These are phyloP conservation scores for Russula foetens DNA, from an alignment of 768 basidiomycete genomes.

Conservation along the genomic window DNA sequence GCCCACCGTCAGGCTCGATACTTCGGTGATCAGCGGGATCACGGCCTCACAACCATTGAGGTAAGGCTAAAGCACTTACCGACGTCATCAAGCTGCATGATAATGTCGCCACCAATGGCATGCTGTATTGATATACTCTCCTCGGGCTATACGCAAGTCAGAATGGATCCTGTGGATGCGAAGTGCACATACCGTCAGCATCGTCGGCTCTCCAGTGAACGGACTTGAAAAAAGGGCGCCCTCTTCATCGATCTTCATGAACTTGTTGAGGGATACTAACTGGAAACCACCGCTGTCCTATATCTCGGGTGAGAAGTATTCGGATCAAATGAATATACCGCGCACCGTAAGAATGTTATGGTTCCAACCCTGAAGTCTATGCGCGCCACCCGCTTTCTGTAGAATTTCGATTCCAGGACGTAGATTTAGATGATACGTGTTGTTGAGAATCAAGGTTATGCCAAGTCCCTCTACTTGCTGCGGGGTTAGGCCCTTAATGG, in stretches of 20 bases:
- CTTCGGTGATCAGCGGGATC: constrained; percentile 12
- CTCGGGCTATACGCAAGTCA: constrained; percentile 51
- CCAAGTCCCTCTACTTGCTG: constrained; percentile 79
- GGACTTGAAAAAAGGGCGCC: constrained; percentile 81
- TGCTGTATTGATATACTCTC: constrained; percentile 89
- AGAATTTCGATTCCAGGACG: constrained; percentile 73
- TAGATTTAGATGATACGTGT: constrained; percentile 86
- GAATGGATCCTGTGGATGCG: background rate
- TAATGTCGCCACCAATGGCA: constrained; percentile 85
- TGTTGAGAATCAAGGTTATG: constrained; percentile 78
- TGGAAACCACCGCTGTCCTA: constrained; percentile 92
- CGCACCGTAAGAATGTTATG: constrained; percentile 74
- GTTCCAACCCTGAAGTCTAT: constrained; percentile 84
- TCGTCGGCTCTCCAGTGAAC: constrained; percentile 80
- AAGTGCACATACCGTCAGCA: constrained; percentile 55
- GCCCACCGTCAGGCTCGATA: constrained; percentile 72
- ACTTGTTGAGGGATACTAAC: constrained; percentile 75
- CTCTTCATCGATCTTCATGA: constrained; percentile 81
- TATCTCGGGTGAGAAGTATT: background rate
- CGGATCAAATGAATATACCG: background rate
- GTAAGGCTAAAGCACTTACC: constrained; percentile 38
- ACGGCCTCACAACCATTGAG: background rate
- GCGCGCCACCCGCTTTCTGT: constrained; percentile 73
- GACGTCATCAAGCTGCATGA: constrained; percentile 92
- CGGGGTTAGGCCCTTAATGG: constrained; percentile 84